Percentiles rank a stretch among this genome's conserved stretches.
phyloP scores from a whole-genome alignment of 1,139 yeast species.

The Geotrichum phurueaensis region DNA sequence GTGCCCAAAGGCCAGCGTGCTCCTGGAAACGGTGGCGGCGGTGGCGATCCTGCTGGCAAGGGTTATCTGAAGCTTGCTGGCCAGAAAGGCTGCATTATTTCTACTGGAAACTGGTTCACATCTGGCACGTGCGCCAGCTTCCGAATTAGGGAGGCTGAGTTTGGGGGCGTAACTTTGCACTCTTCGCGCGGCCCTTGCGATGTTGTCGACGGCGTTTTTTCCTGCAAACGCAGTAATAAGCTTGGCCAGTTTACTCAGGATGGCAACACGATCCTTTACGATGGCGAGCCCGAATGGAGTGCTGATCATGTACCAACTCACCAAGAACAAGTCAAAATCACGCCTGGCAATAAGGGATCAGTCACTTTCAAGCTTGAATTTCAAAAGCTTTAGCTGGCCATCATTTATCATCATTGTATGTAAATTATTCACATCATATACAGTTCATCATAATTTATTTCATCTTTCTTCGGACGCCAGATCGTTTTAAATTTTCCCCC shows the following conservation, averaged over 20 bases:
- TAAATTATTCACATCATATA: not conserved
- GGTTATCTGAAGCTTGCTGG: constrained; percentile 52
- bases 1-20: constrained; percentile 57
- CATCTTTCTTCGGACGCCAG: not conserved
- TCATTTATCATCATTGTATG: not conserved
- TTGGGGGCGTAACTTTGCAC: constrained; percentile 64
- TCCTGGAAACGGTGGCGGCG: constrained; percentile 30
- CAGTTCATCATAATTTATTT: not conserved
- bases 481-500: no score
- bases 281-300: constrained; percentile 63
- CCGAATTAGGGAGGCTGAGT: constrained; percentile 48
- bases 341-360: constrained; percentile 43
- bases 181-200: constrained; percentile 75
- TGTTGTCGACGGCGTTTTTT: constrained; percentile 38
- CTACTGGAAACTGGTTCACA: constrained; percentile 77
- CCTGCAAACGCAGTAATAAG: constrained; percentile 31
- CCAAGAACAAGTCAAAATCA: constrained; percentile 49
- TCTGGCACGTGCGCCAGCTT: constrained; percentile 85
- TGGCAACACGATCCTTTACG: constrained; percentile 45
- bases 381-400: constrained; percentile 18
- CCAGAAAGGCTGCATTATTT: constrained; percentile 70
- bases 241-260: constrained; percentile 33
- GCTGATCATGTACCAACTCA: constrained; percentile 47
- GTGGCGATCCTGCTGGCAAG: constrained; percentile 20
- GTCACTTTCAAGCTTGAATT: constrained; percentile 43